Conservation (phyloP, 1,284 basidiomycete species). For the Mycena sp. region DNA sequence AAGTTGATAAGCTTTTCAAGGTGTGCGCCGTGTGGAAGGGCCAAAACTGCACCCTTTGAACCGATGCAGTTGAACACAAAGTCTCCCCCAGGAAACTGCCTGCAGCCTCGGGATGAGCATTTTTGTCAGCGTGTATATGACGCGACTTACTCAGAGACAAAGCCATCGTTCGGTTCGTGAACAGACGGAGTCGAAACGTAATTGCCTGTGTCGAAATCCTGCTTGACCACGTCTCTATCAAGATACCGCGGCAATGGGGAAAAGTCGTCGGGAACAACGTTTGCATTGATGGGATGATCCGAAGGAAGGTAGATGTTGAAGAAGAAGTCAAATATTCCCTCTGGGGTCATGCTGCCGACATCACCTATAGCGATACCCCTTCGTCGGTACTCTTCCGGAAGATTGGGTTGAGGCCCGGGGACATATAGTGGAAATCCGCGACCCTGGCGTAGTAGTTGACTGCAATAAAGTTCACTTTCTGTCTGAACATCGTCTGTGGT, state of each 20-base stretch:
- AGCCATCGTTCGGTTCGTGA: background rate
- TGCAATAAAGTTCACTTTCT: too few species aligned
- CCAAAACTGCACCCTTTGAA: conserved; percentile 14
- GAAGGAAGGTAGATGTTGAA: conserved; percentile 18
- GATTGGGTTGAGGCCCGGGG: conserved; percentile 4
- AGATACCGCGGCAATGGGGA: background rate
- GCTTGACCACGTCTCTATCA: background rate
- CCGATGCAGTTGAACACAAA: conserved; percentile 1
- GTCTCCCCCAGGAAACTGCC: conserved; percentile 11
- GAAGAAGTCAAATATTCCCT: conserved; percentile 21
- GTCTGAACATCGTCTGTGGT: too few species aligned
- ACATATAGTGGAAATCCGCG: conserved; percentile 17
- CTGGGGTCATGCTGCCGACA: conserved; percentile 18
- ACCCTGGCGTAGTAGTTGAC: conserved; percentile 5
- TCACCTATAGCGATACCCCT: conserved; percentile 19
- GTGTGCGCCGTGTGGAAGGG: conserved; percentile 13
- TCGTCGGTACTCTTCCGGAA: conserved; percentile 7
- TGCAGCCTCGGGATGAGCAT: too few species aligned
- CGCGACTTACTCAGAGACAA: background rate
- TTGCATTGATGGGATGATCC: conserved; percentile 14
- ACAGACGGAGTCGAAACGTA: conserved; percentile 9
- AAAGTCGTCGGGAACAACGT: conserved; percentile 12
- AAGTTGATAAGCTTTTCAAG: conserved; percentile 12
- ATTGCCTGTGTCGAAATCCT: background rate
- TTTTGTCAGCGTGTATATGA: too few species aligned